Base-by-base conservation (phyloP, 2,329 filamentous ascomycete genomes). In the Alternaria burnsii region DNA sequence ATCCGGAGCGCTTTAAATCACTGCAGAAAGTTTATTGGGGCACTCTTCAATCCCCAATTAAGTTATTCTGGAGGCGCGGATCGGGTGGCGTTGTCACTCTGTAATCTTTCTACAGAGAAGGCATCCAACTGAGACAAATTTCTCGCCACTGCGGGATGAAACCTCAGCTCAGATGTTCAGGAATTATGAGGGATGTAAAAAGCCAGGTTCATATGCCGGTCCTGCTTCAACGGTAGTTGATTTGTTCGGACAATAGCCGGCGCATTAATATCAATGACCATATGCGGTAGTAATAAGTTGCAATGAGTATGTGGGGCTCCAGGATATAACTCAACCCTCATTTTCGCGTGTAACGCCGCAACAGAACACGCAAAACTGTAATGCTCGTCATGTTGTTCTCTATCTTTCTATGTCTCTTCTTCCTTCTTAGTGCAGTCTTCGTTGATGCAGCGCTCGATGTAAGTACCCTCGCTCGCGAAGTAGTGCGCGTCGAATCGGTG, bases 401-500 rank as follows among this genome's bases (percentile, higher is more conserved):
- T 11, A 14, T 24, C 20, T 42, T 24, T 16, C 12, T 16, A 12
- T 20, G 20, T 24, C 20, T 24, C 20, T 14, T 42, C 3, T 4
- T 24, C 20, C 40, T 22, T 2, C 4, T 42, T 11, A 24, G 20
- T 12, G 40, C 40, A 42, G 20, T 14, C 24, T 42, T 24, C 20
- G 52, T 47, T 42, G 9, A 40, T 26, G 51, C 26, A 20, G 34
- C 32, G 8, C 38, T 28, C 2, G 20, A 30, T 30, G 18, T 65
- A 28, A 47, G 65, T 36, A 43, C 38, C 4, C 64, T 72, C 11
- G 68, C 70, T 4, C 64, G 63, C 9, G 55, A 65, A 10, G 41
- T 71, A 11, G 26, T 60, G 8, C 58, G 65, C n/a, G 64, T 70
- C 16, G 69, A 72, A 56, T 72, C 67, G 5, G 62, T 73, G 38